These are phyloP conservation scores for Magnaporthiopsis incrustans DNA, from an alignment of 2,329 filamentous ascomycete genomes.

Conservation along the genomic window DNA sequence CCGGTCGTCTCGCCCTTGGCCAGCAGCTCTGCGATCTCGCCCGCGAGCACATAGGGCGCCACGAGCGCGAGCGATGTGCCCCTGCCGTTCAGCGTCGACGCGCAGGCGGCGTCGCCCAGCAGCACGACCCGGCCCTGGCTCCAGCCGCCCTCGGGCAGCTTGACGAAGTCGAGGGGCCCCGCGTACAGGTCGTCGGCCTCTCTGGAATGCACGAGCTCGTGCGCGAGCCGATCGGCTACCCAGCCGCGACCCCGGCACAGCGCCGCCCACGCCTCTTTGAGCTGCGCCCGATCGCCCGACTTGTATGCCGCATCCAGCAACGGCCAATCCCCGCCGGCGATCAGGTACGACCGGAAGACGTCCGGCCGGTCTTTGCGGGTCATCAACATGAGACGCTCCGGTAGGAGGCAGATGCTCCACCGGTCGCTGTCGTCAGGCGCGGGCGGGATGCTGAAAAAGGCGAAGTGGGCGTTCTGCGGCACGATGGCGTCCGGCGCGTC, in stretches of 20 bases:
- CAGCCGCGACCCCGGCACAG: slow-evolving; percentile 31
- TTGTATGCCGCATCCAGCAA: not conserved
- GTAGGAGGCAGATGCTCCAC: slow-evolving; percentile 19
- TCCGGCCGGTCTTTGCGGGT: slow-evolving; percentile 24
- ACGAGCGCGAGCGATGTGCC: slow-evolving; percentile 31
- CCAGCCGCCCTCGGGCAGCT: slow-evolving; percentile 15
- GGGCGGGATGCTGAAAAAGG: slow-evolving; percentile 7
- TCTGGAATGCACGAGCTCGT: slow-evolving; percentile 11
- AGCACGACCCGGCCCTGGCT: slow-evolving; percentile 9
- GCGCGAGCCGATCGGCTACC: slow-evolving; percentile 18
- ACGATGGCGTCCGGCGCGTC: slow-evolving; percentile 5
- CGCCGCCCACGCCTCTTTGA: slow-evolving; percentile 14
- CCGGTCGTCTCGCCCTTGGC: not conserved
- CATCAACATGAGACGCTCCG: slow-evolving; percentile 28
- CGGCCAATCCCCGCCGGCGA: slow-evolving; percentile 30
- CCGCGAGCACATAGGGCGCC: slow-evolving; percentile 37
- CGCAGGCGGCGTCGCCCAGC: slow-evolving; percentile 22
- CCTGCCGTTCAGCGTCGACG: slow-evolving; percentile 30
- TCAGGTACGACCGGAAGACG: slow-evolving; percentile 23
- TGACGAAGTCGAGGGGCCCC: slow-evolving; percentile 28
- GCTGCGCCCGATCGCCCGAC: not conserved
- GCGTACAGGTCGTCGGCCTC: slow-evolving; percentile 27
- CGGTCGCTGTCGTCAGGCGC: not conserved
- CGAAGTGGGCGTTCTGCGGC: slow-evolving; percentile 7
- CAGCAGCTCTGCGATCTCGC: slow-evolving; percentile 24